Conservation (phyloP, 495 filamentous ascomycete genomes). For the Thermothielavioides terrestris region DNA sequence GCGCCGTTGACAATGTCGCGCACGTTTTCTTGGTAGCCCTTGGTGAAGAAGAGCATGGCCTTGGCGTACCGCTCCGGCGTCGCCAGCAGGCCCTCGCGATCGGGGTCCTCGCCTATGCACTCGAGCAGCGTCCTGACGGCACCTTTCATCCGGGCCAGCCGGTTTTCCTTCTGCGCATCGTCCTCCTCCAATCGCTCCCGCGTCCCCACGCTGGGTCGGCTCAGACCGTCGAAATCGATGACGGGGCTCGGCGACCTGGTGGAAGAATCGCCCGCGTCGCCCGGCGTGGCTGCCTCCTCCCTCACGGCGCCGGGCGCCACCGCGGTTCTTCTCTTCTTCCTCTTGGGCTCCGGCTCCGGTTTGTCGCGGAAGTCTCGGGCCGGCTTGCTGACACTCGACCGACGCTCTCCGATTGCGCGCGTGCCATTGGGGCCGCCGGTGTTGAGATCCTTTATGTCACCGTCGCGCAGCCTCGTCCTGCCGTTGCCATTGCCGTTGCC, state of each 20-base stretch:
- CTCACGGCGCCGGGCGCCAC: neutral
- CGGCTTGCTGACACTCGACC: conserved; percentile 53
- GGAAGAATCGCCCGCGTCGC: conserved; percentile 12
- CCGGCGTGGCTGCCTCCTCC: conserved; percentile 7
- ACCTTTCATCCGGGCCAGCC: conserved; percentile 69
- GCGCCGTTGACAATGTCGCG: conserved; percentile 87
- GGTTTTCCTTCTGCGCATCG: conserved; percentile 58
- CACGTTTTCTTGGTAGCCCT: conserved; percentile 95
- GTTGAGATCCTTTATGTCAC: conserved; percentile 4
- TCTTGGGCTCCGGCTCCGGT: conserved; percentile 36
- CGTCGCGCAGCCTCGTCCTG: conserved; percentile 15
- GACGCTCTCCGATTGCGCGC: conserved; percentile 26
- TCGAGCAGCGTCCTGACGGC: conserved; percentile 88
- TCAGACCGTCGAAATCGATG: conserved; percentile 69
- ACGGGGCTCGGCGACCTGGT: conserved; percentile 50
- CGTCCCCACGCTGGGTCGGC: conserved; percentile 67
- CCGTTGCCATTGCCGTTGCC: no score
- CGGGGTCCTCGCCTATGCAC: conserved; percentile 91
- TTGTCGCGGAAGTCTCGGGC: conserved; percentile 70
- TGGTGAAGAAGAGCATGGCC: conserved; percentile 98
- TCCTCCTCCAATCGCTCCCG: conserved; percentile 71
- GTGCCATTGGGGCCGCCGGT: conserved; percentile 16
- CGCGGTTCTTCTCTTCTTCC: conserved; percentile 32
- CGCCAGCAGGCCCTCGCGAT: conserved; percentile 76
- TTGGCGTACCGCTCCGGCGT: conserved; percentile 91